These are phyloP conservation scores for Alternaria burnsii DNA, from an alignment of 2,329 filamentous ascomycete genomes.

Conservation along the genomic window DNA sequence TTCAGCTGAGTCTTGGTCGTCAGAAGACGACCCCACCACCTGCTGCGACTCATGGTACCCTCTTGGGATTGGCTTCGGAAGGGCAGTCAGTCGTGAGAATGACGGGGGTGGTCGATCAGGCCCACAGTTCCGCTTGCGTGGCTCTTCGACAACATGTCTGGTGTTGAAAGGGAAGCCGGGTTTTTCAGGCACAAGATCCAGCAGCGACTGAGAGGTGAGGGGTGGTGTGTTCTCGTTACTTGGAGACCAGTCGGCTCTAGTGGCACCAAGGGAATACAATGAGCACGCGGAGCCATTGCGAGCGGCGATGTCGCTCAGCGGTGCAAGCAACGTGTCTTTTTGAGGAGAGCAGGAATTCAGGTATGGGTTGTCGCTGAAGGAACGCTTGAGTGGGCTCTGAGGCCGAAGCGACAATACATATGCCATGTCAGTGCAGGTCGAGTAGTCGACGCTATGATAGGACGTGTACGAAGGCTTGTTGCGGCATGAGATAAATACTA, in stretches of 20 bases:
- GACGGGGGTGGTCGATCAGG: constrained; percentile 27
- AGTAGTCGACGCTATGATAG: constrained; percentile 32
- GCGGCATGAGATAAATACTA: constrained; percentile 52
- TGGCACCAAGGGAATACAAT: constrained; percentile 42
- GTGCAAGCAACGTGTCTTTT: constrained; percentile 31
- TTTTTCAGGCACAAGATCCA: constrained; percentile 41
- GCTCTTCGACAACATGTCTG: constrained; percentile 20
- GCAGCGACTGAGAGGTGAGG: constrained; percentile 44
- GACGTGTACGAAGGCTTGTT: constrained; percentile 28
- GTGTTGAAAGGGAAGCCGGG: constrained; percentile 8
- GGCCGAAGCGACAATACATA: constrained; percentile 52
- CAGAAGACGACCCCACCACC: constrained; percentile 9
- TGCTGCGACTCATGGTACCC: constrained; percentile 13
- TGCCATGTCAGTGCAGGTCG: constrained; percentile 42
- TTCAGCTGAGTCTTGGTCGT: constrained; percentile 21
- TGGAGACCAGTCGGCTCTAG: constrained; percentile 33
- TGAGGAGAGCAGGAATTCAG: constrained; percentile 46
- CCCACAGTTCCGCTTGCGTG: constrained; percentile 34
- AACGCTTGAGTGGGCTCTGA: constrained; percentile 52
- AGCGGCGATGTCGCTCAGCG: constrained; percentile 39
- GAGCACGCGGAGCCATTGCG: constrained; percentile 49
- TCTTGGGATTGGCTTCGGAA: constrained; percentile 23
- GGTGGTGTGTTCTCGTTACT: constrained; percentile 47
- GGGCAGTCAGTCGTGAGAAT: constrained; percentile 20
- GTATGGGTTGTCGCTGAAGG: constrained; percentile 53